Conservation (phyloP, 208 protist species). For the Trypanosoma grayi region DNA sequence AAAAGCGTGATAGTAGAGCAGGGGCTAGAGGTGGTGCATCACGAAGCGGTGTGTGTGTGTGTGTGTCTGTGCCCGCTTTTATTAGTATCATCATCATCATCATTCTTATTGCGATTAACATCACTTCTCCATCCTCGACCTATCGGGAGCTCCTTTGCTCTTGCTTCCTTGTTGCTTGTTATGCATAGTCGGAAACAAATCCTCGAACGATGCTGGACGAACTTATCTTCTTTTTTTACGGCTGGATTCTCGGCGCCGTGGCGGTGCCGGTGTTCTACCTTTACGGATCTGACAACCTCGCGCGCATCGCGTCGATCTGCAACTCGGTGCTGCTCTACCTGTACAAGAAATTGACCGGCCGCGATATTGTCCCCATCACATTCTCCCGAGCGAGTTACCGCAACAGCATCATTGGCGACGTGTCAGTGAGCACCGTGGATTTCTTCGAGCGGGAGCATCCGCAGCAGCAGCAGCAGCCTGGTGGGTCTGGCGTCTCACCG, state of each 20-base stretch:
- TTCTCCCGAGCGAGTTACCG: not conserved
- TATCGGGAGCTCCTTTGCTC: not conserved
- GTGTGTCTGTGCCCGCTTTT: slow-evolving; percentile 5
- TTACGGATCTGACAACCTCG: slow-evolving; percentile 44
- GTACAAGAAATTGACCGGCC: not conserved
- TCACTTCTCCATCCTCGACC: too few relatives aligned
- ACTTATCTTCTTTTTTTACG: slow-evolving; percentile 40
- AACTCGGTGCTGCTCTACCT: slow-evolving; percentile 18
- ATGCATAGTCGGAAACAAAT: not conserved
- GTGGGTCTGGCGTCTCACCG: not conserved
- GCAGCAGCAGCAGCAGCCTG: not conserved
- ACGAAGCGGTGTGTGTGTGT: not conserved
- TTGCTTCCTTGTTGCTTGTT: not conserved
- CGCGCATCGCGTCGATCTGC: slow-evolving; percentile 21
- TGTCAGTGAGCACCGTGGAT: not conserved
- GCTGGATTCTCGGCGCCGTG: slow-evolving; percentile 46
- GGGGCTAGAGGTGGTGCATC: too few relatives aligned
- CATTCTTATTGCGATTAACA: slow-evolving; percentile 11
- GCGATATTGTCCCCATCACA: not conserved
- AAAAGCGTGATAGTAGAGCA: too few relatives aligned
- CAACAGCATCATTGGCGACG: not conserved
- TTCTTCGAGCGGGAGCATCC: not conserved
- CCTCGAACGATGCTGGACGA: not conserved
- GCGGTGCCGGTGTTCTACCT: slow-evolving; percentile 43
- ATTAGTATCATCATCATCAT: slow-evolving; percentile 14